phyloP scores from a whole-genome alignment of 2,329 filamentous ascomycete genomes.

The Talaromyces sp. region DNA sequence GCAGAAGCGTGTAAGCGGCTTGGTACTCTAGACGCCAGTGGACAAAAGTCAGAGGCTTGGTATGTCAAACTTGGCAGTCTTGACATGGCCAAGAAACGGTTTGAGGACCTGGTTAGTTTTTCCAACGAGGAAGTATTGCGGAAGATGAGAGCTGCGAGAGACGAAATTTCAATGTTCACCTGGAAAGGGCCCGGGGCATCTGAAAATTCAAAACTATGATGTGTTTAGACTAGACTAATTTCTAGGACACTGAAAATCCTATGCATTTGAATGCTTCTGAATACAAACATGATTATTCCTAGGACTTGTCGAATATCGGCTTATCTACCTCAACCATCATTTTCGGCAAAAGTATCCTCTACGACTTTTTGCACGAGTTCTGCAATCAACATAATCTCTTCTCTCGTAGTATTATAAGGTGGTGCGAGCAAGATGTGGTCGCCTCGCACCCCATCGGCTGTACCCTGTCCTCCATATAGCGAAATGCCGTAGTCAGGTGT shows the following conservation, averaged over 20 bases:
- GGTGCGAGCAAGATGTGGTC: conserved; percentile 69
- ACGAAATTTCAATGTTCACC: not conserved
- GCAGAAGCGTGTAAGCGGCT: conserved; percentile 1
- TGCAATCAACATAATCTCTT: conserved; percentile 55
- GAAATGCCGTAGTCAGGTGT: conserved; percentile 46
- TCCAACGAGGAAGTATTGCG: conserved; percentile 2
- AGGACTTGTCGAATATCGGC: too few species aligned
- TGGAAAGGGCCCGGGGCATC: not conserved
- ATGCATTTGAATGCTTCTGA: too few species aligned
- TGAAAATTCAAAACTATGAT: conserved; percentile 2
- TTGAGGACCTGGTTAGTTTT: conserved; percentile 3
- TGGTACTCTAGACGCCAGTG: not conserved
- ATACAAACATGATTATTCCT: too few species aligned
- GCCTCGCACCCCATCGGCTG: conserved; percentile 54
- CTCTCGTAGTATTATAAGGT: conserved; percentile 58
- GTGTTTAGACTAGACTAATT: too few species aligned
- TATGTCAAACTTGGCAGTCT: conserved; percentile 3
- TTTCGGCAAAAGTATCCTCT: conserved; percentile 41
- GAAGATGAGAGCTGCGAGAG: conserved; percentile 6
- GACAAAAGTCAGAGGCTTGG: conserved; percentile 4
- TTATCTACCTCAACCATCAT: not conserved
- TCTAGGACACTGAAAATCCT: too few species aligned
- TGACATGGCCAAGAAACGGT: not conserved
- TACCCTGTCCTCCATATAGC: conserved; percentile 62
- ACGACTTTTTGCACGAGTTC: conserved; percentile 50